These are phyloP conservation scores for barley (Hordeum vulgare) DNA, from an alignment of 176 grass and related monocot species.

Conservation along the genomic window DNA sequence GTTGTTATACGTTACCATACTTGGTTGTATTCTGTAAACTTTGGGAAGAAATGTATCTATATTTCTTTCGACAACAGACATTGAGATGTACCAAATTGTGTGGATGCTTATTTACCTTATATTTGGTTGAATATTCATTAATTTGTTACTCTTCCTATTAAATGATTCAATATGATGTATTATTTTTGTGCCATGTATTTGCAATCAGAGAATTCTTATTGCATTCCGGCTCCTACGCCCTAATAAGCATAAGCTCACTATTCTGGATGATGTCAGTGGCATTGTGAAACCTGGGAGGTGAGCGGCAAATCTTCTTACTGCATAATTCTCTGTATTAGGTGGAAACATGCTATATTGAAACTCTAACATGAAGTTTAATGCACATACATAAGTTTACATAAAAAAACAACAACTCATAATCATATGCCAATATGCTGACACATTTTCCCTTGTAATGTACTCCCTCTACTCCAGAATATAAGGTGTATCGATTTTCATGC, in stretches of 20 bases:
- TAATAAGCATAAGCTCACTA: slow-evolving; percentile 39
- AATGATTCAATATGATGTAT: neutral
- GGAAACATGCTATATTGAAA: neutral
- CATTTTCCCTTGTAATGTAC: neutral
- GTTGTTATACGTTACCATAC: neutral
- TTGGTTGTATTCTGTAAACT: neutral
- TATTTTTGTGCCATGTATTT: neutral
- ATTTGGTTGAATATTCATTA: neutral
- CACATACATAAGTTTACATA: neutral
- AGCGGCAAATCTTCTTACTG: slow-evolving; percentile 4
- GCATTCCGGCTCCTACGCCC: slow-evolving; percentile 26
- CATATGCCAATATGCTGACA: neutral
- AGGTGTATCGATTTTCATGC: too few species aligned
- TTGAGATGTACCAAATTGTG: neutral
- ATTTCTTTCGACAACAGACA: neutral
- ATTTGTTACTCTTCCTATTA: neutral
- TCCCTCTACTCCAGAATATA: too few species aligned
- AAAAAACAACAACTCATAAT: neutral
- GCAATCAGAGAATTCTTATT: slow-evolving; percentile 49
- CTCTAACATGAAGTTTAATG: neutral
- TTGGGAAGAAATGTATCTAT: neutral
- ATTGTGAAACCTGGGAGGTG: slow-evolving; percentile 61
- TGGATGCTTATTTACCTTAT: neutral
- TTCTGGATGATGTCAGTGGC: slow-evolving; percentile 58
- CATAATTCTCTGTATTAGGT: neutral